These are phyloP conservation scores for Syncephalastrum contaminatum DNA, from an alignment of 371 early-diverging fungal species.

Conservation along the genomic window DNA sequence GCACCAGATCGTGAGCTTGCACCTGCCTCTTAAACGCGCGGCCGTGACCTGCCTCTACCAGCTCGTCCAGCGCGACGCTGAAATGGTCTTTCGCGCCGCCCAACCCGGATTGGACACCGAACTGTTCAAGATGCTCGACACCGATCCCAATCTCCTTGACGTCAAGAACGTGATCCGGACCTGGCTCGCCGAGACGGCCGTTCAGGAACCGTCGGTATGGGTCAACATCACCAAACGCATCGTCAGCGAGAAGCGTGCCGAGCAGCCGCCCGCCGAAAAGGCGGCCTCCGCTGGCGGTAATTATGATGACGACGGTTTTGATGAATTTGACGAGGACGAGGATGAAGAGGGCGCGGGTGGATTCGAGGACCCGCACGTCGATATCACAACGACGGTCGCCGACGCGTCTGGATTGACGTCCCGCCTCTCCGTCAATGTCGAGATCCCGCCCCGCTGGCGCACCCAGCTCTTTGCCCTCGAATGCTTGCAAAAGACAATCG, in stretches of 20 bases:
- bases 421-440: conserved; percentile 39
- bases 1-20: conserved; percentile 62
- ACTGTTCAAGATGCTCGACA: conserved; percentile 80
- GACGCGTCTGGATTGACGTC: conserved; percentile 44
- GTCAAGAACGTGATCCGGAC: conserved; percentile 79
- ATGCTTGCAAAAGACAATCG: conserved; percentile 70
- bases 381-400: conserved; percentile 46
- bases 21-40: conserved; percentile 71
- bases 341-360: conserved; percentile 45
- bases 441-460: conserved; percentile 84
- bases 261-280: background rate
- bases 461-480: conserved; percentile 83
- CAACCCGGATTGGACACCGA: conserved; percentile 78
- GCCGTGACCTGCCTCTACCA: conserved; percentile 88
- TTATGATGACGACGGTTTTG: conserved; percentile 20
- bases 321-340: conserved; percentile 38
- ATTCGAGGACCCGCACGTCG: conserved; percentile 41
- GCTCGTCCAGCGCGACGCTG: conserved; percentile 78
- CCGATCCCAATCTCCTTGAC: conserved; percentile 75
- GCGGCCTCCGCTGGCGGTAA: conserved; percentile 11
- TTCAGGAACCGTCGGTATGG: conserved; percentile 80
- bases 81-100: conserved; percentile 65
- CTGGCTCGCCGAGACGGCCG: conserved; percentile 72
- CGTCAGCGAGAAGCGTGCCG: conserved; percentile 55
- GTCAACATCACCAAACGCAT: conserved; percentile 81